A percentile compares a stretch with the other conserved stretches of the same genome.
phyloP scores from a whole-genome alignment of 768 basidiomycete genomes.

The Pisolithus orientalis region DNA sequence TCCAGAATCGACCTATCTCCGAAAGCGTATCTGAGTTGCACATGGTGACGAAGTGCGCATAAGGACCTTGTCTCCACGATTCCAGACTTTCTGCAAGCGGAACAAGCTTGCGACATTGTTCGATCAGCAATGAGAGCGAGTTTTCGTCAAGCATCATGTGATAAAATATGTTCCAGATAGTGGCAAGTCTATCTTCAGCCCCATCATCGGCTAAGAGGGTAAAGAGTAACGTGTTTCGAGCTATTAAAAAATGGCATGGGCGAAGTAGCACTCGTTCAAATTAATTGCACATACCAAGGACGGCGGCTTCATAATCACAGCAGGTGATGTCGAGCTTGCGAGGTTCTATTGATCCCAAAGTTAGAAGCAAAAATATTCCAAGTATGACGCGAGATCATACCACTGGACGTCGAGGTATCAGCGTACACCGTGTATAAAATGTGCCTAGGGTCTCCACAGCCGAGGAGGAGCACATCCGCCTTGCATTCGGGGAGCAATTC shows the following conservation, averaged over 20 bases:
- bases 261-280: background rate
- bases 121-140: constrained; percentile 18
- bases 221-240: constrained; percentile 25
- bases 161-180: constrained; percentile 28
- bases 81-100: constrained; percentile 9
- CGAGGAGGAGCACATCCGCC: constrained; percentile 41
- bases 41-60: constrained; percentile 17
- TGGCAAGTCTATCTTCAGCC: constrained; percentile 10
- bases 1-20: constrained; percentile 14
- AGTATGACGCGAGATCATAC: background rate
- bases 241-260: constrained; percentile 1
- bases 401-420: background rate
- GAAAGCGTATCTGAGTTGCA: constrained; percentile 21
- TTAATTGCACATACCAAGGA: constrained; percentile 17
- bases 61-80: constrained; percentile 23
- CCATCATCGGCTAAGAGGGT: constrained; percentile 21
- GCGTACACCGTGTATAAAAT: constrained; percentile 38
- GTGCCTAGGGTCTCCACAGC: constrained; percentile 46
- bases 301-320: constrained; percentile 25
- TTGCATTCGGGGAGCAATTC: constrained; percentile 36
- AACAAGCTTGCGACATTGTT: constrained; percentile 21
- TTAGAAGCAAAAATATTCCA: background rate
- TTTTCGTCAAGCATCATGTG: constrained; percentile 20
- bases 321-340: constrained; percentile 25
- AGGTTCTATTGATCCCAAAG: constrained; percentile 6